phyloP scores from a whole-genome alignment of 495 filamentous ascomycete genomes.

The Penicillium malachiteum region DNA sequence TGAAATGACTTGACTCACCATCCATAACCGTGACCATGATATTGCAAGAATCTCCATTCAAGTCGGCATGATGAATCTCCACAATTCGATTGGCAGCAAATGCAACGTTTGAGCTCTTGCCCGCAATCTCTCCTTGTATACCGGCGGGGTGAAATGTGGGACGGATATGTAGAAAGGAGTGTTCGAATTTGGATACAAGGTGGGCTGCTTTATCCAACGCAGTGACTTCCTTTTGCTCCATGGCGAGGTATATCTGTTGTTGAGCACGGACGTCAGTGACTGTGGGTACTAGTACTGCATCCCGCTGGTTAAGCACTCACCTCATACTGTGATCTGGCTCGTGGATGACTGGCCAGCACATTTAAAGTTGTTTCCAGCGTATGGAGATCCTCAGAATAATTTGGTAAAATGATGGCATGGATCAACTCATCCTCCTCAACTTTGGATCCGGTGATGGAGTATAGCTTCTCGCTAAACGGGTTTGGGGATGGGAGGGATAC shows the following conservation, averaged over 20 bases:
- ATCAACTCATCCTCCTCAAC: conserved; percentile 38
- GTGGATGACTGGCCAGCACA: conserved; percentile 62
- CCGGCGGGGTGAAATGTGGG: conserved; percentile 61
- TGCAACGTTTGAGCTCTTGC: conserved; percentile 67
- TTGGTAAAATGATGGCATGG: conserved; percentile 66
- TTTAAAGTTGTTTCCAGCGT: conserved; percentile 63
- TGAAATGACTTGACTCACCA: conserved; percentile 43
- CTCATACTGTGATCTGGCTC: conserved; percentile 63
- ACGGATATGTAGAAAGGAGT: conserved; percentile 59
- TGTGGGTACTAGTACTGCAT: no score
- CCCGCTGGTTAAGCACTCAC: conserved; percentile 37
- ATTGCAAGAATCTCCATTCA: conserved; percentile 48
- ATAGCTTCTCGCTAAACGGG: conserved; percentile 8
- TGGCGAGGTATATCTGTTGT: conserved; percentile 64
- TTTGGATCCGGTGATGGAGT: conserved; percentile 3
- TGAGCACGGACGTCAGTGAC: neutral
- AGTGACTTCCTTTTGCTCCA: conserved; percentile 61
- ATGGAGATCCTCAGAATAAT: conserved; percentile 67
- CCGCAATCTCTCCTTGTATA: conserved; percentile 61
- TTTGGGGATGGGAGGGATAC: conserved; percentile 10
- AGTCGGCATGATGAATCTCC: conserved; percentile 45
- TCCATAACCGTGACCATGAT: conserved; percentile 70
- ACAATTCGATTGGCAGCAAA: conserved; percentile 63
- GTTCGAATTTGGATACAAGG: conserved; percentile 54
- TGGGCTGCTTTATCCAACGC: conserved; percentile 53